phyloP scores from a whole-genome alignment of 2,329 filamentous ascomycete species.

The Neospermospora avenae region DNA sequence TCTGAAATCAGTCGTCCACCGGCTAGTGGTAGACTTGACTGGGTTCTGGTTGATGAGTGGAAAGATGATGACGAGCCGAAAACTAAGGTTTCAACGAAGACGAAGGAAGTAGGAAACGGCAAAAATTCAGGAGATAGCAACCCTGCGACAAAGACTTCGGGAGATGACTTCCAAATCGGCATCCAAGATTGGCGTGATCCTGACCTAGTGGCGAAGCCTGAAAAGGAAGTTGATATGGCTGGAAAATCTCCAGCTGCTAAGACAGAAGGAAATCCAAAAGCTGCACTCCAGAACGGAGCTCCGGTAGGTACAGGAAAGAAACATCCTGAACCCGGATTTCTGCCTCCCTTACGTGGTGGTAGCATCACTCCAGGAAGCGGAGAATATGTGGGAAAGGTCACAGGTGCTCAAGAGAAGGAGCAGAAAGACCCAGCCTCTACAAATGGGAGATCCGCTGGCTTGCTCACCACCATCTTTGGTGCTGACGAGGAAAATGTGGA shows the following conservation, averaged over 20 bases:
- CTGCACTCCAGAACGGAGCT: conserved; percentile 21
- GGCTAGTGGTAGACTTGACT: conserved; percentile 70
- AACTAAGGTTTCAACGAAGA: conserved; percentile 42
- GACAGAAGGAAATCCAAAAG: conserved; percentile 31
- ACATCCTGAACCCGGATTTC: conserved; percentile 32
- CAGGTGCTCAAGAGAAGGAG: conserved; percentile 30
- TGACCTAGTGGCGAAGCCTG: conserved; percentile 53
- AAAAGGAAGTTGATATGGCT: conserved; percentile 35
- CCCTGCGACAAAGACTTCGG: conserved; percentile 22
- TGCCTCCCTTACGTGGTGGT: conserved; percentile 51
- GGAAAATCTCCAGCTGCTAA: conserved; percentile 24
- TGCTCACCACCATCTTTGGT: conserved; percentile 51
- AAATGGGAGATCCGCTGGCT: conserved; percentile 34
- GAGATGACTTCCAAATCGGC: conserved; percentile 74
- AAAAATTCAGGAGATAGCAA: conserved; percentile 25
- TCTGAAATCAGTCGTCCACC: conserved; percentile 61
- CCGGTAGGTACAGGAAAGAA: conserved; percentile 27
- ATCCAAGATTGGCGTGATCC: conserved; percentile 84
- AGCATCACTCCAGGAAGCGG: conserved; percentile 71
- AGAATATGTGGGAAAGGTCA: conserved; percentile 51
- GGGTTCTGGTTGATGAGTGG: conserved; percentile 67
- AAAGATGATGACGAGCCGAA: conserved; percentile 49
- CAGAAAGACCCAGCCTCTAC: conserved; percentile 14
- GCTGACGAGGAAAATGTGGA: conserved; percentile 42
- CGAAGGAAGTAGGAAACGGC: conserved; percentile 36